These are phyloP conservation scores for Phaeophleospora eucalypticola DNA, from an alignment of 2,329 filamentous ascomycete species.

Conservation along the genomic window DNA sequence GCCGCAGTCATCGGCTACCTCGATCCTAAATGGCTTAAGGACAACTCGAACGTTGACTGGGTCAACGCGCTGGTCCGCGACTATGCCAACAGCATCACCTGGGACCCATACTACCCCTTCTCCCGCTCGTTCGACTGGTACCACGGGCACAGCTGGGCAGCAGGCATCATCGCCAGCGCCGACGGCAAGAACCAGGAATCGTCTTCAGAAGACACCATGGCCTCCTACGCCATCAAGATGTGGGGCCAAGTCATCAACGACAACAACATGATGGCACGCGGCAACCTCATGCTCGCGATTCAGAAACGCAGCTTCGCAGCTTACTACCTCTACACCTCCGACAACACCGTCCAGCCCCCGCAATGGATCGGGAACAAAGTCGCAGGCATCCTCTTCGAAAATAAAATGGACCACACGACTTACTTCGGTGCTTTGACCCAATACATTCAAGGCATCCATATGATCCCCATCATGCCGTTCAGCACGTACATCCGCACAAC, in stretches of 20 bases:
- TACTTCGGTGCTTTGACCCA: constrained; percentile 64
- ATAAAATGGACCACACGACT: constrained; percentile 89
- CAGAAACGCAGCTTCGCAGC: constrained; percentile 67
- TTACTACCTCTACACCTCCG: constrained; percentile 75
- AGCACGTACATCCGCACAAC: constrained; percentile 63
- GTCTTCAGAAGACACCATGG: constrained; percentile 85
- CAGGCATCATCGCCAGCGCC: constrained; percentile 64
- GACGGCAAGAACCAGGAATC: constrained; percentile 86
- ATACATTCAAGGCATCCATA: constrained; percentile 65
- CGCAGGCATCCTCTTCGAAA: constrained; percentile 70
- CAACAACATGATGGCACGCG: constrained; percentile 69
- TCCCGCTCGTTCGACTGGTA: constrained; percentile 89
- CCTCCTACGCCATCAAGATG: constrained; percentile 84
- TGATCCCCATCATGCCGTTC: constrained; percentile 70
- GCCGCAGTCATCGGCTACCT: constrained; percentile 78
- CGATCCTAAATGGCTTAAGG: constrained; percentile 66
- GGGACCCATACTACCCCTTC: constrained; percentile 74
- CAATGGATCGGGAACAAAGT: constrained; percentile 78
- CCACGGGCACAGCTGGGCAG: constrained; percentile 91
- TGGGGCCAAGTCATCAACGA: constrained; percentile 82
- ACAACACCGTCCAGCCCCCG: constrained; percentile 67
- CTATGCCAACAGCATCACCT: constrained; percentile 66
- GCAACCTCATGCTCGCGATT: constrained; percentile 79
- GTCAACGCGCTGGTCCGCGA: constrained; percentile 84
- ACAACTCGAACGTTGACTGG: constrained; percentile 65